These are phyloP conservation scores for Leptographium lundbergii DNA, from an alignment of 2,329 filamentous ascomycete genomes.

Conservation along the genomic window DNA sequence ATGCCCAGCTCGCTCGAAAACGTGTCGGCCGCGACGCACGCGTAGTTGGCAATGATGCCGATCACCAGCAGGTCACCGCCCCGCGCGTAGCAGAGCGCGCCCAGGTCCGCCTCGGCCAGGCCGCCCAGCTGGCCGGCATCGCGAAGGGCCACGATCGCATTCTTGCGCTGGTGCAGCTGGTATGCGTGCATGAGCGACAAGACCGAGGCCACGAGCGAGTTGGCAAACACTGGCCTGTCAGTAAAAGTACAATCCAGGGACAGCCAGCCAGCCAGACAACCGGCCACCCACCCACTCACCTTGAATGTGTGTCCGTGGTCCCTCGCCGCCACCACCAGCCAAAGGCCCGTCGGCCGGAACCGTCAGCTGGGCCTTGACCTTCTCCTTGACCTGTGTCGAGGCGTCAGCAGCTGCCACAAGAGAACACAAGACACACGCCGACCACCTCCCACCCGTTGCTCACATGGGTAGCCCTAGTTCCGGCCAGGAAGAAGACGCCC, in stretches of 20 bases:
- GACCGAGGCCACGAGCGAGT: conserved; percentile 67
- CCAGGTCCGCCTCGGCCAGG: conserved; percentile 14
- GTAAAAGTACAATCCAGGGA: too few relatives aligned
- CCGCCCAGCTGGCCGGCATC: conserved; percentile 5
- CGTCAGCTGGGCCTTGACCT: conserved; percentile 72
- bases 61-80: conserved; percentile 49
- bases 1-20: conserved; percentile 95
- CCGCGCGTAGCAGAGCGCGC: conserved; percentile 45
- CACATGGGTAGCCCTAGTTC: conserved; percentile 56
- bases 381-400: conserved; percentile 59
- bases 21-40: conserved; percentile 82
- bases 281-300: conserved; percentile 23
- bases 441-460: too few relatives aligned
- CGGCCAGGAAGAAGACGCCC: conserved; percentile 74
- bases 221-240: conserved; percentile 54
- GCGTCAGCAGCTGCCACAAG: background rate
- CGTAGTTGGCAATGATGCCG: conserved; percentile 71
- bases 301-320: conserved; percentile 72
- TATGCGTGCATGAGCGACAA: conserved; percentile 46
- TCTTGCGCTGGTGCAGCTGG: conserved; percentile 38
- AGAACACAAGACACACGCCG: background rate
- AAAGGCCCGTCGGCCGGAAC: conserved; percentile 58
- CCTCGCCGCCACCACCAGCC: conserved; percentile 54
- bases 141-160: conserved; percentile 23
- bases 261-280: too few relatives aligned